Conservation (phyloP, 805 yeast genomes). For the Torulaspora indica region DNA sequence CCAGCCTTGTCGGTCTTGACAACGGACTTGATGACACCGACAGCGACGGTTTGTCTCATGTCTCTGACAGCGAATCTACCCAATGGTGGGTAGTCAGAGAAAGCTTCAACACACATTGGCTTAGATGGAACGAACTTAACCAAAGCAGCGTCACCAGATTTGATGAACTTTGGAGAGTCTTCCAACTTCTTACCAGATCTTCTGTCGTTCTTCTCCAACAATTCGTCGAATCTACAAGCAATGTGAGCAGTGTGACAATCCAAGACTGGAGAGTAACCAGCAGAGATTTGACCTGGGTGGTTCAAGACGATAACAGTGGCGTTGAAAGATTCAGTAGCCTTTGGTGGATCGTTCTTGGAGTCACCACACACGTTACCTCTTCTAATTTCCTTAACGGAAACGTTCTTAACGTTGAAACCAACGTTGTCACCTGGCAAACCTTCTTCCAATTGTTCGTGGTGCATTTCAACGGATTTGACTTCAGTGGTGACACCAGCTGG, state of each 20-base stretch:
- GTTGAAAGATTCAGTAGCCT: conserved; percentile 72
- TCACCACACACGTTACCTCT: conserved; percentile 93
- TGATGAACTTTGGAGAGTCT: conserved; percentile 87
- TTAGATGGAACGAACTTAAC: conserved; percentile 84
- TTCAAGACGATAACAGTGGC: conserved; percentile 84
- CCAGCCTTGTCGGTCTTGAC: conserved; percentile 82
- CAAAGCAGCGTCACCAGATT: conserved; percentile 95
- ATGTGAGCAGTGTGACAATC: conserved; percentile 93
- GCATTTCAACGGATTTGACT: conserved; percentile 87
- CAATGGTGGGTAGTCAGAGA: conserved; percentile 91
- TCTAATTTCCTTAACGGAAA: conserved; percentile 81
- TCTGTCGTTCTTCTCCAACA: conserved; percentile 82
- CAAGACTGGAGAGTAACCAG: conserved; percentile 88
- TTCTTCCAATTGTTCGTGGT: conserved; percentile 72
- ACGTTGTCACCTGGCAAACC: conserved; percentile 91
- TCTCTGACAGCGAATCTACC: conserved; percentile 99
- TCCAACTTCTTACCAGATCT: conserved; percentile 88
- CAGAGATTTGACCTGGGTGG: conserved; percentile 89
- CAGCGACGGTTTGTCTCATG: conserved; percentile 99
- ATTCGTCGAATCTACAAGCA: conserved; percentile 81
- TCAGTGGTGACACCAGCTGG: conserved; percentile 89
- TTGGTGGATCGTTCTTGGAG: conserved; percentile 85
- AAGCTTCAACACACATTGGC: conserved; percentile 94
- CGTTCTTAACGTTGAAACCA: conserved; percentile 88
- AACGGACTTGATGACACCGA: conserved; percentile 96